Evolutionary conservation across 164 flowering plant genomes (phyloP).

Genomic region (Magnolia sinica): DNA sequence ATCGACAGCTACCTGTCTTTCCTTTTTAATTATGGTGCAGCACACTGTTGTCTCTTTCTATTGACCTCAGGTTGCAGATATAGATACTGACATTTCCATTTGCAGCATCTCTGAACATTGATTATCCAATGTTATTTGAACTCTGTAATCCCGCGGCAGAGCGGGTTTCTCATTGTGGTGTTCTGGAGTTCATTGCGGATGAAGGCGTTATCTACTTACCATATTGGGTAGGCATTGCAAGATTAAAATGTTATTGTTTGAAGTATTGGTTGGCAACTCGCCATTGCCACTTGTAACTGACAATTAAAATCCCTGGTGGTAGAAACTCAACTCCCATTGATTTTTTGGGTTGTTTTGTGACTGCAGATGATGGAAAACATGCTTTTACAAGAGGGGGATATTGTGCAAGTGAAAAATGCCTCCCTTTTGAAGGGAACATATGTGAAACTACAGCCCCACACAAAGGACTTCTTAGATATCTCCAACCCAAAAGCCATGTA

Average conservation of each 20-base stretch:
- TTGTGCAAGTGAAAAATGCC: constrained; percentile 77
- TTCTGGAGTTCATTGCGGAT: constrained; percentile 94
- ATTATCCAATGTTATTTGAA: constrained; percentile 97
- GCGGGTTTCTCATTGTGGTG: constrained; percentile 92
- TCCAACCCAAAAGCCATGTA: constrained; percentile 98
- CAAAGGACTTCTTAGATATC: constrained; percentile 89
- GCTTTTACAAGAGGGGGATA: constrained; percentile 87
- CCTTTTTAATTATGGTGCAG: neutral
- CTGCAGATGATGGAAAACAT: constrained; percentile 95
- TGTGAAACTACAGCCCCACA: constrained; percentile 95
- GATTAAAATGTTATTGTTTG: neutral
- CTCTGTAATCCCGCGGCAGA: constrained; percentile 69
- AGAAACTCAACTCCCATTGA: neutral
- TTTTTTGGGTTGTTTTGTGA: neutral
- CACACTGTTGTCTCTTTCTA: neutral
- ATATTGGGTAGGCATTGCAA: constrained; percentile 12
- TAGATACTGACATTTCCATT: neutral
- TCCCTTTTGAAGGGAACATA: constrained; percentile 92
- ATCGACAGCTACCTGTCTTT: neutral
- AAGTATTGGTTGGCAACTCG: neutral
- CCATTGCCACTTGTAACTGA: neutral
- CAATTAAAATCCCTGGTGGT: neutral
- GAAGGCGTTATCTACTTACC: constrained; percentile 84
- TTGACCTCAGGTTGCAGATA: neutral
- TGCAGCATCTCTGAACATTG: constrained; percentile 72